Percentiles rank a stretch among this genome's conserved stretches.
Evolutionary conservation across 805 yeast species (phyloP).

Genomic region (Cyberlindnera galapagoensis): DNA sequence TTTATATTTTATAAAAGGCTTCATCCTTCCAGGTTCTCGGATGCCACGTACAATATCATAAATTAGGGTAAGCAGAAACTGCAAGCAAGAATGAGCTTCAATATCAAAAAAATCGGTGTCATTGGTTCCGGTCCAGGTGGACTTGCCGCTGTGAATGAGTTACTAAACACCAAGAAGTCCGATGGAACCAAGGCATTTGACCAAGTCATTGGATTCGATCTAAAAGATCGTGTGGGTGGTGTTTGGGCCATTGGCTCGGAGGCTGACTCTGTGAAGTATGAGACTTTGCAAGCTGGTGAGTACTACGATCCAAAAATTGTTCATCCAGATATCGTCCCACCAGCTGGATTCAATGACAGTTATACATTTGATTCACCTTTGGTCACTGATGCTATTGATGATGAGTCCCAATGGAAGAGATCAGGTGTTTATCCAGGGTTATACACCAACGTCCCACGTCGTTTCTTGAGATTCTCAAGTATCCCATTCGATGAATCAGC

Average conservation of each 20-base stretch:
- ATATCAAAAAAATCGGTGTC: conserved; percentile 28
- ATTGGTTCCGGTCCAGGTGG: conserved; percentile 47
- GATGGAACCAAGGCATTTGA: conserved; percentile 16
- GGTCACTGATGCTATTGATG: conserved; percentile 1
- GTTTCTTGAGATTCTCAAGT: conserved; percentile 28
- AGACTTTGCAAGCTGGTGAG: background rate
- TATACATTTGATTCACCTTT: conserved; percentile 1
- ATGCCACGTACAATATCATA: no score
- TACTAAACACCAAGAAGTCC: conserved; percentile 26
- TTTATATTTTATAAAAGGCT: no score
- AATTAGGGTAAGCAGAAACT: no score
- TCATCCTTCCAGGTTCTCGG: no score
- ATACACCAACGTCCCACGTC: conserved; percentile 32
- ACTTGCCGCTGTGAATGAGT: conserved; percentile 30
- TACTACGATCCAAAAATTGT: conserved; percentile 8
- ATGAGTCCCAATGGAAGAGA: conserved; percentile 8
- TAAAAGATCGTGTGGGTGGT: conserved; percentile 35
- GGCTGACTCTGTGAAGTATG: conserved; percentile 3
- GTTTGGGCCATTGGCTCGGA: conserved; percentile 31
- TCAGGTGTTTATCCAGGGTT: conserved; percentile 23
- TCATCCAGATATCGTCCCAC: conserved; percentile 6
- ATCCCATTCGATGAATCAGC: background rate
- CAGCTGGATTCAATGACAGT: conserved; percentile 1
- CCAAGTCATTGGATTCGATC: conserved; percentile 32
- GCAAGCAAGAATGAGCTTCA: no score